Percentiles rank a stretch among this genome's conserved stretches.
Evolutionary conservation across 345 rosid genomes (phyloP).

Genomic region (Salix arbutifolia): DNA sequence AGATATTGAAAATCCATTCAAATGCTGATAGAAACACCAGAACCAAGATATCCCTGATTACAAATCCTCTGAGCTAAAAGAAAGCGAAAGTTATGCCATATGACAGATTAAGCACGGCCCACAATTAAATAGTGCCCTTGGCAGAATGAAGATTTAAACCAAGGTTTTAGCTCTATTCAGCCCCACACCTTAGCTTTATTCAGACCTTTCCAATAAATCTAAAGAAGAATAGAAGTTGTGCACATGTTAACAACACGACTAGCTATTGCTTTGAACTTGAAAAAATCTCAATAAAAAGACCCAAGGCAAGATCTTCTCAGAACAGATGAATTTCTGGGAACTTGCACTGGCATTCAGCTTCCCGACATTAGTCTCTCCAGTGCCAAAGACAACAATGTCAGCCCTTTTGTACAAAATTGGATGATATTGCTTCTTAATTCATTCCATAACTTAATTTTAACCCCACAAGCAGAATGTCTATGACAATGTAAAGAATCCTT

Average conservation of each 20-base stretch:
- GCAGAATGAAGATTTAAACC: not conserved
- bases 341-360: not conserved
- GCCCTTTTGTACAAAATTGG: not conserved
- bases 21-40: not conserved
- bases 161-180: not conserved
- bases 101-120: not conserved
- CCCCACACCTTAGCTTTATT: not conserved
- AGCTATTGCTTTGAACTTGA: not conserved
- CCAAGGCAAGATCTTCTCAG: not conserved
- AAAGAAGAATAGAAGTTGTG: not conserved
- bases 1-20: not conserved
- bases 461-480: not conserved
- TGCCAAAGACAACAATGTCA: not conserved
- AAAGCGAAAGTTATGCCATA: not conserved
- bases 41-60: not conserved
- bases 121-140: not conserved
- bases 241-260: not conserved
- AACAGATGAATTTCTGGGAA: not conserved
- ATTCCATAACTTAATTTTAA: not conserved
- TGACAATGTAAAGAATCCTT: not conserved
- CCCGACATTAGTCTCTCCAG: not conserved
- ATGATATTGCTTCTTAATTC: not conserved
- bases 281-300: not conserved
- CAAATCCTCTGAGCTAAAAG: not conserved
- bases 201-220: not conserved